Conservation (phyloP, 139 green algal species). For the Pedinophyceae sp. region DNA sequence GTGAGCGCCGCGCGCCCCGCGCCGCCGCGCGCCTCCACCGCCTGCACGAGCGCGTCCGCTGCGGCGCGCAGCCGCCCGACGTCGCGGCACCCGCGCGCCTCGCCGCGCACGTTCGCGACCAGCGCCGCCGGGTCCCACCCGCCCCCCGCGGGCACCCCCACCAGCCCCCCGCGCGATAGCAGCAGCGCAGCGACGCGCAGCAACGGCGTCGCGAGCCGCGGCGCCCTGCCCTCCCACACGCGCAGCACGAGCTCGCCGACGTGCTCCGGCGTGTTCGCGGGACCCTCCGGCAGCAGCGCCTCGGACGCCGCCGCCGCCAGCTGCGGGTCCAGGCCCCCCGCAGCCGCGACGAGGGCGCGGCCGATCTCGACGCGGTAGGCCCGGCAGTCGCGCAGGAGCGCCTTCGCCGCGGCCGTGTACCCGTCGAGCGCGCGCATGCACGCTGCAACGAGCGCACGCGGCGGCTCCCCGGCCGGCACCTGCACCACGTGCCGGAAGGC, state of each 20-base stretch:
- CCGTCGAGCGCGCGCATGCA: slow-evolving; percentile 1
- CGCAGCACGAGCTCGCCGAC: slow-evolving; percentile 12
- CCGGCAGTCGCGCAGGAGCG: slow-evolving; percentile 19
- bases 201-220: slow-evolving; percentile 27
- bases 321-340: slow-evolving; percentile 56
- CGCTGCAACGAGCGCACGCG: slow-evolving; percentile 9
- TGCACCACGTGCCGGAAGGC: slow-evolving; percentile 14
- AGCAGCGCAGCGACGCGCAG: slow-evolving; percentile 35
- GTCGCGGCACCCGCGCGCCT: slow-evolving; percentile 40
- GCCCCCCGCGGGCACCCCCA: neutral
- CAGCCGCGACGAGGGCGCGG: slow-evolving; percentile 53
- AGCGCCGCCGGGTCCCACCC: slow-evolving; percentile 13
- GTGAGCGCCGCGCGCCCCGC: slow-evolving; percentile 25
- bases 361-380: slow-evolving; percentile 9
- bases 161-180: slow-evolving; percentile 10
- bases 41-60: slow-evolving; percentile 21
- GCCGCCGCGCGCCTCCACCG: slow-evolving; percentile 7
- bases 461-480: slow-evolving; percentile 10
- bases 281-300: slow-evolving; percentile 23
- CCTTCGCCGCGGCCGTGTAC: slow-evolving; percentile 8
- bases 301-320: slow-evolving; percentile 27
- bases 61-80: slow-evolving; percentile 39
- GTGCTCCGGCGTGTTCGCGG: neutral
- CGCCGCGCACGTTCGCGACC: slow-evolving; percentile 25
- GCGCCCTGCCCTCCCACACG: slow-evolving; percentile 25